phyloP scores from a whole-genome alignment of 2,329 filamentous ascomycete genomes.

The Xylaria sp. region DNA sequence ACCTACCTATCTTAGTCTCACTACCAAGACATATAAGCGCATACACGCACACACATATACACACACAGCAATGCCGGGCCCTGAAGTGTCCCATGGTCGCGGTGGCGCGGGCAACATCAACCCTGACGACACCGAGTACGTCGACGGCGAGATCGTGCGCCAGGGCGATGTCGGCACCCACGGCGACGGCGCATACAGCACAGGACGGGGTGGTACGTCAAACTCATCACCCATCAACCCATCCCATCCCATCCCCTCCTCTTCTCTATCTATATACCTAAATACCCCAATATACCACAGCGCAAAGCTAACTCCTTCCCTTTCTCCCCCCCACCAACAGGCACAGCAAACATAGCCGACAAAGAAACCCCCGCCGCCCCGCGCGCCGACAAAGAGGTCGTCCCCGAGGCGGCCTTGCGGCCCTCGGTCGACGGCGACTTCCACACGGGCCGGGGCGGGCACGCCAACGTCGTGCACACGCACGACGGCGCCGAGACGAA shows the following conservation, averaged over 20 bases:
- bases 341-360: slow-evolving; percentile 65
- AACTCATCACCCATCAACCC: background rate
- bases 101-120: slow-evolving; percentile 68
- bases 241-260: background rate
- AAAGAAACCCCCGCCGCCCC: slow-evolving; percentile 44
- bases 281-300: background rate
- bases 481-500: slow-evolving; percentile 28
- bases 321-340: slow-evolving; percentile 42
- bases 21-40: background rate
- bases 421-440: slow-evolving; percentile 55
- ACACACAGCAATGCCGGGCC: slow-evolving; percentile 45
- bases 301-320: background rate
- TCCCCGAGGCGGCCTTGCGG: slow-evolving; percentile 59
- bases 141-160: slow-evolving; percentile 67
- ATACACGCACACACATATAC: no score
- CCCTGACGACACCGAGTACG: slow-evolving; percentile 62
- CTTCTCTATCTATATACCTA: background rate
- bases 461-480: slow-evolving; percentile 58
- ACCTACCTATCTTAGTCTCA: background rate
- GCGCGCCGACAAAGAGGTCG: slow-evolving; percentile 57
- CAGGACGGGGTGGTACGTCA: slow-evolving; percentile 62
- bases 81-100: slow-evolving; percentile 65
- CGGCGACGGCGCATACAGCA: slow-evolving; percentile 63
- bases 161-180: slow-evolving; percentile 60
- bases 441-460: slow-evolving; percentile 66